These are phyloP conservation scores for Aspergillus baeticus DNA, from an alignment of 495 filamentous ascomycete genomes.

Conservation along the genomic window DNA sequence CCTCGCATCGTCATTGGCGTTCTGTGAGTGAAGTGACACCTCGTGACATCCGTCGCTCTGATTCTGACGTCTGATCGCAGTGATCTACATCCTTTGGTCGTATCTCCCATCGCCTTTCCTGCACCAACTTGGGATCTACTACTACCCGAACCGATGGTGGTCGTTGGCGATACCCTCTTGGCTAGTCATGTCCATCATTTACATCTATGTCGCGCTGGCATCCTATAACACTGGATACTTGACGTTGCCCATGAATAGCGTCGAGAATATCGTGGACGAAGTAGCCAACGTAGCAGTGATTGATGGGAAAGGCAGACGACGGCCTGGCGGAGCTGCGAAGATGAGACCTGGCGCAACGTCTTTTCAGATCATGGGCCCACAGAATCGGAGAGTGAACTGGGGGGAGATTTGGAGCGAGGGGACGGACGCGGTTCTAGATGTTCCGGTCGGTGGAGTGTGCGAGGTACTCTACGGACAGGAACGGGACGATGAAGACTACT, in stretches of 20 bases:
- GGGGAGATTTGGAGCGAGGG: conserved; percentile 80
- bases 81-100: conserved; percentile 91
- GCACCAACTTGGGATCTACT: conserved; percentile 89
- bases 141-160: conserved; percentile 98
- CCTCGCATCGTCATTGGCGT: conserved; percentile 74
- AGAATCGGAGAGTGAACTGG: conserved; percentile 63
- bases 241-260: conserved; percentile 73
- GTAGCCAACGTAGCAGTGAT: conserved; percentile 82
- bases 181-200: conserved; percentile 83
- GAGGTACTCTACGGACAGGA: conserved; percentile 66
- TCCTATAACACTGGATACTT: conserved; percentile 86
- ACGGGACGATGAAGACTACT: conserved; percentile 38
- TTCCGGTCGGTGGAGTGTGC: conserved; percentile 94
- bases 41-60: neutral
- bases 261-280: conserved; percentile 92
- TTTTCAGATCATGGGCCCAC: conserved; percentile 48
- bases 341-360: conserved; percentile 47
- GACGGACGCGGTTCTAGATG: conserved; percentile 97
- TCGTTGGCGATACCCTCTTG: conserved; percentile 86
- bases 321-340: conserved; percentile 40
- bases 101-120: conserved; percentile 90
- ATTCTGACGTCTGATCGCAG: conserved; percentile 23
- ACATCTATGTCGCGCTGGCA: conserved; percentile 92
- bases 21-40: conserved; percentile 45
- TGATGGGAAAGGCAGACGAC: conserved; percentile 65